These are phyloP conservation scores for Favolaschia claudopus DNA, from an alignment of 768 basidiomycete species.

Conservation along the genomic window DNA sequence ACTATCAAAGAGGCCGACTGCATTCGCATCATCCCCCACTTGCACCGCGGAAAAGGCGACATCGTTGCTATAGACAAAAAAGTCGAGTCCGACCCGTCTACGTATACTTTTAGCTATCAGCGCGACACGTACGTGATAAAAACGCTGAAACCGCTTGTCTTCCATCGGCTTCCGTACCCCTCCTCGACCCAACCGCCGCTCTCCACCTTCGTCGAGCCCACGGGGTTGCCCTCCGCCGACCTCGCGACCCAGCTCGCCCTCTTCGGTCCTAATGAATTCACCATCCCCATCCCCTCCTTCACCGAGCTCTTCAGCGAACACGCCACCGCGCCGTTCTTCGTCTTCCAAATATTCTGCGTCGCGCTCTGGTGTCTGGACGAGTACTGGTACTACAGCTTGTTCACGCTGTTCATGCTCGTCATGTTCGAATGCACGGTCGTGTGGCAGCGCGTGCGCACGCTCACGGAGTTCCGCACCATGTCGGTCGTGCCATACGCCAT, in stretches of 20 bases:
- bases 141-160: constrained; percentile 62
- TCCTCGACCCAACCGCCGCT: constrained; percentile 75
- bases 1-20: constrained; percentile 79
- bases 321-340: constrained; percentile 98
- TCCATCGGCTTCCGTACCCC: constrained; percentile 89
- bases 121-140: constrained; percentile 88
- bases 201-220: constrained; percentile 65
- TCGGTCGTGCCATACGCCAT: constrained; percentile 91
- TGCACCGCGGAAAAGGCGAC: constrained; percentile 88
- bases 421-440: constrained; percentile 99
- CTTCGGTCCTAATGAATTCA: constrained; percentile 94
- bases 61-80: constrained; percentile 82
- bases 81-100: constrained; percentile 56
- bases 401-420: constrained; percentile 97
- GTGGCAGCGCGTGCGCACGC: constrained; percentile 95
- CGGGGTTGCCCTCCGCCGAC: constrained; percentile 58
- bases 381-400: constrained; percentile 98
- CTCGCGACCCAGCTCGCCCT: constrained; percentile 63
- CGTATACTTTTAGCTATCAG: constrained; percentile 94
- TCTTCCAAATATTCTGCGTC: constrained; percentile 98
- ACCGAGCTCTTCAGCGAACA: constrained; percentile 92
- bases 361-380: constrained; percentile 98
- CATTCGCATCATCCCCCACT: constrained; percentile 80
- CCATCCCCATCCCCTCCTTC: constrained; percentile 97
- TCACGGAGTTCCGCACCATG: constrained; percentile 98